Percentiles rank a stretch among this genome's conserved stretches.
Evolutionary conservation across 805 yeast species (phyloP).

Genomic region (Metschnikowia cubensis): DNA sequence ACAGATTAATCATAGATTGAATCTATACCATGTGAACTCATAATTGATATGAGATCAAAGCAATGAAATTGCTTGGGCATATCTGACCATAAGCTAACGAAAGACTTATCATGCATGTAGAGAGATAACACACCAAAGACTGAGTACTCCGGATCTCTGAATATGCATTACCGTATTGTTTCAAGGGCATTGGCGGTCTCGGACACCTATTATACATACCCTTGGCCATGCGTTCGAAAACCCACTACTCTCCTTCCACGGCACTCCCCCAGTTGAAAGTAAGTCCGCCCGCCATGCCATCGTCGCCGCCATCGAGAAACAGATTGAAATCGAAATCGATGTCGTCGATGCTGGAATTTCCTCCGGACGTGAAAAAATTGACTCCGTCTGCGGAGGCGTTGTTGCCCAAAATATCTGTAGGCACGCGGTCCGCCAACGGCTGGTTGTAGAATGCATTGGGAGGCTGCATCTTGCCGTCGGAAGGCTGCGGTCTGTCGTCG

Average conservation of each 20-base stretch:
- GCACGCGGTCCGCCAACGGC: constrained; percentile 31
- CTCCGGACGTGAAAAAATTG: constrained; percentile 22
- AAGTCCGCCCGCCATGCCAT: constrained; percentile 31
- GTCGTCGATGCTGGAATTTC: constrained; percentile 34
- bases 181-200: no score
- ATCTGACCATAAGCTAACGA: not conserved
- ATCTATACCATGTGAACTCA: not conserved
- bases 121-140: no score
- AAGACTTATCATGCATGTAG: no score
- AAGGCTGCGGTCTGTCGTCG: not conserved
- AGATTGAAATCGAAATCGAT: constrained; percentile 43
- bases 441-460: constrained; percentile 23
- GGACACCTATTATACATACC: not conserved
- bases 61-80: not conserved
- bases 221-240: not conserved
- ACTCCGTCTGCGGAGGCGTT: constrained; percentile 13
- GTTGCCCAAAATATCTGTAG: constrained; percentile 33
- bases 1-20: not conserved
- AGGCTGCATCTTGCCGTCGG: constrained; percentile 19
- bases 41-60: not conserved
- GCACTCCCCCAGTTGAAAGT: constrained; percentile 38
- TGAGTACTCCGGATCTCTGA: no score
- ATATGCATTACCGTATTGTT: no score
- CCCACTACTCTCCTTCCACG: constrained; percentile 18
- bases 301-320: constrained; percentile 35